Conservation (phyloP, 2,329 filamentous ascomycete species). For the Colletotrichum sansevieriae region DNA sequence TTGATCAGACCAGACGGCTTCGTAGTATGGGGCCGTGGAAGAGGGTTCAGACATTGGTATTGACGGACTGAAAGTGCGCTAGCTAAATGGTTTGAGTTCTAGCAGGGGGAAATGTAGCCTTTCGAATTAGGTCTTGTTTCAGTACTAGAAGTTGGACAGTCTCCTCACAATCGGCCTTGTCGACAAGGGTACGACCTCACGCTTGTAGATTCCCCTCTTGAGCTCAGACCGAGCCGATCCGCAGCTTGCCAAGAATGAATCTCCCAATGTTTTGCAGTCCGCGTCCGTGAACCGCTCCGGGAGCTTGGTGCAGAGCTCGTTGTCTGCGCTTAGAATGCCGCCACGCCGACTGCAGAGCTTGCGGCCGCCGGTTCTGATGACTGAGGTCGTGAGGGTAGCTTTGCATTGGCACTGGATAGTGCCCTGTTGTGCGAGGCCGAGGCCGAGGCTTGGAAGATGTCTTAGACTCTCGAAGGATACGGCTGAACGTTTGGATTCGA, state of each 20-base stretch:
- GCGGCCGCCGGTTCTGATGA: slow-evolving; percentile 22
- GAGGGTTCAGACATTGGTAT: slow-evolving; percentile 43
- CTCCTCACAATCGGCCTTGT: slow-evolving; percentile 25
- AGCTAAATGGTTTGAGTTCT: slow-evolving; percentile 12
- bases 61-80: slow-evolving; percentile 32
- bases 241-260: slow-evolving; percentile 34
- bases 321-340: slow-evolving; percentile 30
- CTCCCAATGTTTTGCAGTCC: slow-evolving; percentile 32
- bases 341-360: slow-evolving; percentile 29
- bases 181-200: slow-evolving; percentile 32
- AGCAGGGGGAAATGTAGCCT: neutral
- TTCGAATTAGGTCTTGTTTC: neutral
- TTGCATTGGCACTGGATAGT: slow-evolving; percentile 35
- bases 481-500: neutral
- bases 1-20: slow-evolving; percentile 51
- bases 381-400: slow-evolving; percentile 14
- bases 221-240: slow-evolving; percentile 30
- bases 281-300: slow-evolving; percentile 29
- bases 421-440: slow-evolving; percentile 34
- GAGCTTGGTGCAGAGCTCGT: slow-evolving; percentile 31
- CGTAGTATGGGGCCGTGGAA: slow-evolving; percentile 48
- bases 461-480: neutral
- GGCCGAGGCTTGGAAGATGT: neutral
- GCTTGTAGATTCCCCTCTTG: slow-evolving; percentile 37
- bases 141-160: slow-evolving; percentile 15